Percentiles rank a stretch among this genome's conserved stretches.
phyloP scores from a whole-genome alignment of 345 rosid species.

The Moricandia moricandioides region DNA sequence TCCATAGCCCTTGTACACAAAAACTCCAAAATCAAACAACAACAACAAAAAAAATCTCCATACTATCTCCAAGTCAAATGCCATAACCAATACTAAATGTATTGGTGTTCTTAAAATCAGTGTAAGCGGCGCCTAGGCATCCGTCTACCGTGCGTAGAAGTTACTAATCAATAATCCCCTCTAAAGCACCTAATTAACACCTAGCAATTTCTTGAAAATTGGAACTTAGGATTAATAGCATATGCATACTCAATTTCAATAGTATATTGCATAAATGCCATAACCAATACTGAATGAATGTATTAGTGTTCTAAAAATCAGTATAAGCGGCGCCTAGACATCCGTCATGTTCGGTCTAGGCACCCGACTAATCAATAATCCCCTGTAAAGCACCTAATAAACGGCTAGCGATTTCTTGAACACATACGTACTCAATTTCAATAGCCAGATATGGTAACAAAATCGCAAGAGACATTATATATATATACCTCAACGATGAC shows the following conservation, averaged over 20 bases:
- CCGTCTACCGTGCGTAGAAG: too few relatives aligned
- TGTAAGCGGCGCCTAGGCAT: too few relatives aligned
- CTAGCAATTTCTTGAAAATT: too few relatives aligned
- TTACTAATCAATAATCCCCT: too few relatives aligned
- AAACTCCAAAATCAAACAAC: constrained; percentile 11
- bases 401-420: too few relatives aligned
- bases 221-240: too few relatives aligned
- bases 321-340: too few relatives aligned
- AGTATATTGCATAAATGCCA: background rate
- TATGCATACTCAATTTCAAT: too few relatives aligned
- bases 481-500: constrained; percentile 57
- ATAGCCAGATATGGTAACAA: background rate
- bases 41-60: background rate
- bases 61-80: background rate
- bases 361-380: too few relatives aligned
- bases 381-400: too few relatives aligned
- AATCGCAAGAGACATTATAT: background rate
- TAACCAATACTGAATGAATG: background rate
- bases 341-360: too few relatives aligned
- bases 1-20: constrained; percentile 63
- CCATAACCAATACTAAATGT: background rate
- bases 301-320: background rate
- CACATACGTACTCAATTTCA: background rate
- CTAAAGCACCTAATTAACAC: too few relatives aligned
- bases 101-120: background rate